Evolutionary conservation across 106 monocot species (phyloP).

Genomic region (Acanthochlamys bracteata): DNA sequence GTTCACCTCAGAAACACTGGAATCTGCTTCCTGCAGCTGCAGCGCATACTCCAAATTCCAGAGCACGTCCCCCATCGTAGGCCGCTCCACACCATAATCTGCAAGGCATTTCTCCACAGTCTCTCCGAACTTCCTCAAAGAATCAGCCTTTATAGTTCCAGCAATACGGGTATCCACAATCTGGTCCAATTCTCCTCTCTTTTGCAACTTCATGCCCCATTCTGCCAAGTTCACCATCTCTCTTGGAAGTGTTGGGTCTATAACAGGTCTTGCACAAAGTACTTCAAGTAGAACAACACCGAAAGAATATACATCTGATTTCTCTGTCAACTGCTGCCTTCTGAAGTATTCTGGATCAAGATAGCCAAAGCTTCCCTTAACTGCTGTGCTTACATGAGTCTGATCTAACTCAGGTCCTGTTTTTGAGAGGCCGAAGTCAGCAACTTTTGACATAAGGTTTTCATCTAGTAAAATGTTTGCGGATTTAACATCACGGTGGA

Average conservation of each 20-base stretch:
- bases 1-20: conserved; percentile 20
- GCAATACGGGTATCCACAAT: conserved; percentile 39
- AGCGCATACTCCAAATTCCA: conserved; percentile 63
- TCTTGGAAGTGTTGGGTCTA: conserved; percentile 56
- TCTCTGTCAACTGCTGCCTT: conserved; percentile 66
- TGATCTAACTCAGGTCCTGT: conserved; percentile 74
- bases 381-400: conserved; percentile 75
- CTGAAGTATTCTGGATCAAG: conserved; percentile 74
- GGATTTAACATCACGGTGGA: conserved; percentile 71
- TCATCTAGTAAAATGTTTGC: conserved; percentile 70
- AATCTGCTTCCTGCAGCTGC: conserved; percentile 51
- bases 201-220: conserved; percentile 54
- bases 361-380: conserved; percentile 84
- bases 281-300: conserved; percentile 76
- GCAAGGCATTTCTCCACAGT: conserved; percentile 67
- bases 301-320: conserved; percentile 72
- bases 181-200: conserved; percentile 40
- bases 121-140: conserved; percentile 51
- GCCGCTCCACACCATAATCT: conserved; percentile 57
- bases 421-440: conserved; percentile 69
- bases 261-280: conserved; percentile 60
- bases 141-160: conserved; percentile 38
- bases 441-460: conserved; percentile 61
- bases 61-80: conserved; percentile 61
- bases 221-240: conserved; percentile 83